Base-by-base conservation (phyloP, 345 rosid genomes). In the Physaria fendleri region DNA sequence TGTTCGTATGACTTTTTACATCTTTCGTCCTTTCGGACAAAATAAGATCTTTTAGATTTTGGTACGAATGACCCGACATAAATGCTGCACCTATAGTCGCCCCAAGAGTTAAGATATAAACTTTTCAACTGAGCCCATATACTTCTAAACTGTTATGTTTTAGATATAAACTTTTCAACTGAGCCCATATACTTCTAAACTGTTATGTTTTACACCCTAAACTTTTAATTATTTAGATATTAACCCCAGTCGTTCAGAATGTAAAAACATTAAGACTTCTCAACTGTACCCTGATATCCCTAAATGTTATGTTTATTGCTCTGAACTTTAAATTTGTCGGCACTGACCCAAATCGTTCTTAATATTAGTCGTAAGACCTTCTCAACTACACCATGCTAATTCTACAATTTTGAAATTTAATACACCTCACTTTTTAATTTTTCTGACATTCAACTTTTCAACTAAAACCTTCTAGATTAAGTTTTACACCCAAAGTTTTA, bases 51-150 rank as follows among this genome's bases (percentile, higher is more conserved):
- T 44, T 37, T 23, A 59, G 56, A 60, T 61, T 43, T 58, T 46
- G 21, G 62, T 69, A 61, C 67, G 35, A 60, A 16, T 8, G 51
- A 30, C 64, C 68, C 63, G 32, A 62, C 74, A 69, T 62, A 8
- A 69, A 69, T 69, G 74, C 68, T 39, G 1, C 21, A 59, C 23
- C 40, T 15, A 43, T 15, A 43, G 47, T 68, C 73, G 67, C 62
- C 49, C 67, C 67, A 68, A 52, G 49, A 53, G 61, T 43, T 56
- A 44, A 49, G 18, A 35, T 16, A 35, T n/a, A 24, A 12, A 39
- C 11, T 15, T 39, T 16, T 39, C 42, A 20, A 46, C 2, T 0
- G 1, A 4, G n/a, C n/a, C 42, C 50, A 4, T 1, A 2, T 33
- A 45, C 12, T 62, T 20, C 1, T 23, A 2, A 9, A 10, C 2